Percentiles rank a stretch among this genome's conserved stretches.
Evolutionary conservation across 106 monocot genomes (phyloP).

Genomic region (Narthecium ossifragum): DNA sequence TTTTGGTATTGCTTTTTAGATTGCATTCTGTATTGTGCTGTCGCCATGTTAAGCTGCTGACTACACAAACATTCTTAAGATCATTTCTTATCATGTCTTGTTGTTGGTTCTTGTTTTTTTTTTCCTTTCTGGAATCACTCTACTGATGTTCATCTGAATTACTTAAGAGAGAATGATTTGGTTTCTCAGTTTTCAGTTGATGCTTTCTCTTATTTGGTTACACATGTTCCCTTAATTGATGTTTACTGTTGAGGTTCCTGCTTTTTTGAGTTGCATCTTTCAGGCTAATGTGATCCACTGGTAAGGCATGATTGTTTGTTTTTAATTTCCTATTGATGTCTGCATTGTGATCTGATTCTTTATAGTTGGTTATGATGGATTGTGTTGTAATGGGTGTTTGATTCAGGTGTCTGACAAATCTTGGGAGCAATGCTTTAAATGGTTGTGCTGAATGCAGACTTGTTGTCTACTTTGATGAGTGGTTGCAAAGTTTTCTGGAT

Average conservation of each 20-base stretch:
- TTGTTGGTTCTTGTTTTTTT: too few relatives aligned
- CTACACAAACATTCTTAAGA: too few relatives aligned
- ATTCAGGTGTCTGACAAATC: constrained; percentile 58
- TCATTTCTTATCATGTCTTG: too few relatives aligned
- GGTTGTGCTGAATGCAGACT: constrained; percentile 56
- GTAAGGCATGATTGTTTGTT: not conserved
- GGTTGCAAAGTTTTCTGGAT: constrained; percentile 40
- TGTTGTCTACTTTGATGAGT: constrained; percentile 51
- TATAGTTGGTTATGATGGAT: constrained; percentile 20
- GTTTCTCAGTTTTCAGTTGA: not conserved
- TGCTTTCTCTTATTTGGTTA: not conserved
- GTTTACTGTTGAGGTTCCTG: too few relatives aligned
- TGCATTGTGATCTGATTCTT: not conserved
- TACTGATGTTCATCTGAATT: too few relatives aligned
- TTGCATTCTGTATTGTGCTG: too few relatives aligned
- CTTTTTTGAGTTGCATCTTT: too few relatives aligned
- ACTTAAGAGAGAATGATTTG: too few relatives aligned
- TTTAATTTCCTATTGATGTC: not conserved
- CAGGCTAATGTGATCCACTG: too few relatives aligned
- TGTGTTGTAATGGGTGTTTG: constrained; percentile 31
- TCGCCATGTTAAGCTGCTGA: too few relatives aligned
- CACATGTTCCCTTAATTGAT: not conserved
- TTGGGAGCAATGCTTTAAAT: constrained; percentile 53
- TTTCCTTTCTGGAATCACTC: too few relatives aligned
- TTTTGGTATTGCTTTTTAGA: too few relatives aligned